Percentiles rank a stretch among this genome's conserved stretches.
phyloP scores from a whole-genome alignment of 2,329 filamentous ascomycete genomes.

The Colletotrichum tamarilloi region DNA sequence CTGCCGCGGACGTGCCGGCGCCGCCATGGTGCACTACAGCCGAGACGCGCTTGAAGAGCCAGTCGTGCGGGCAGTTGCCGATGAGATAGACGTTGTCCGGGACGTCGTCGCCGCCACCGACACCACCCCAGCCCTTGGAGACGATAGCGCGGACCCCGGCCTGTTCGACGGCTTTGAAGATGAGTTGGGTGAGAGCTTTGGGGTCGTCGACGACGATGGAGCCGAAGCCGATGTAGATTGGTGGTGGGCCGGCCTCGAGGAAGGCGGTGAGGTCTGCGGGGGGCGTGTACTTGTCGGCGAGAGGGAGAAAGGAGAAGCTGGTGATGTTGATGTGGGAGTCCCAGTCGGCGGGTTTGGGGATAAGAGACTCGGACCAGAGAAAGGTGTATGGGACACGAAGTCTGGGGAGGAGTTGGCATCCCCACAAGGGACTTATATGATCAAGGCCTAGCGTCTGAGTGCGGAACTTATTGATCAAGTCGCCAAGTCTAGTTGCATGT shows the following conservation, averaged over 20 bases:
- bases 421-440: conserved; percentile 73
- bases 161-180: conserved; percentile 68
- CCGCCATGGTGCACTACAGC: conserved; percentile 74
- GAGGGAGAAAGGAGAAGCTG: conserved; percentile 71
- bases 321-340: conserved; percentile 67
- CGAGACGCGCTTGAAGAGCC: conserved; percentile 70
- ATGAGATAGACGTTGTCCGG: conserved; percentile 68
- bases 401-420: conserved; percentile 71
- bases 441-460: conserved; percentile 71
- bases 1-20: conserved; percentile 73
- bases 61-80: conserved; percentile 75
- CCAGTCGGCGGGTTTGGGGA: conserved; percentile 75
- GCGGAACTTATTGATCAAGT: conserved; percentile 78
- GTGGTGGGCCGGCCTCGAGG: conserved; percentile 65
- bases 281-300: conserved; percentile 64
- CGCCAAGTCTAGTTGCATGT: conserved; percentile 62
- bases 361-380: conserved; percentile 75
- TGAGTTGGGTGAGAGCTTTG: conserved; percentile 64
- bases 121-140: conserved; percentile 73
- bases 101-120: conserved; percentile 63
- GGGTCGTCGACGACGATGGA: conserved; percentile 75
- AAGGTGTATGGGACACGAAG: conserved; percentile 76
- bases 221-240: conserved; percentile 75
- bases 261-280: conserved; percentile 64
- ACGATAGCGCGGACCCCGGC: conserved; percentile 70